These are phyloP conservation scores for Adansonia grandidieri DNA, from an alignment of 441 rosid species.

Conservation along the genomic window DNA sequence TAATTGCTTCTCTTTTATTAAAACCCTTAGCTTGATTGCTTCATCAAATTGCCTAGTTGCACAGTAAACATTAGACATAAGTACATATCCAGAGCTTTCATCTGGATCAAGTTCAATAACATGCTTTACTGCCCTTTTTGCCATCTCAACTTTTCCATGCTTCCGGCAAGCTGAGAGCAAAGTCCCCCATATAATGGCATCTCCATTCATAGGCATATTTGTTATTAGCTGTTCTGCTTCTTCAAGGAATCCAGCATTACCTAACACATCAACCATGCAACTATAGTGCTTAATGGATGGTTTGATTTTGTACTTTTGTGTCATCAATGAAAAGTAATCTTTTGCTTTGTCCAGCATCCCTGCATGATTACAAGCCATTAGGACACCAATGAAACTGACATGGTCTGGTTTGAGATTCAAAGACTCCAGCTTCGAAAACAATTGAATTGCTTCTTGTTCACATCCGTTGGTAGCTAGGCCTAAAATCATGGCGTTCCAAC, in stretches of 20 bases:
- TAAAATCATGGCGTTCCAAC: constrained; percentile 73
- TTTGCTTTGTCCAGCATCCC: constrained; percentile 49
- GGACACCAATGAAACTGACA: constrained; percentile 55
- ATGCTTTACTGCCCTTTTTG: constrained; percentile 46
- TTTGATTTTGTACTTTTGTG: constrained; percentile 44
- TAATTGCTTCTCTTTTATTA: constrained; percentile 51
- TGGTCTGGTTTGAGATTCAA: constrained; percentile 52
- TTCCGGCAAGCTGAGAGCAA: constrained; percentile 57
- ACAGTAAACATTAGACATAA: constrained; percentile 64
- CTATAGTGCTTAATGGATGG: constrained; percentile 72
- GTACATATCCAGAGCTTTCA: constrained; percentile 59
- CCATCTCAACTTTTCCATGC: constrained; percentile 51
- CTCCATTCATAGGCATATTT: constrained; percentile 47
- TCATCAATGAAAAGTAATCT: constrained; percentile 47
- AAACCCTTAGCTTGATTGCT: constrained; percentile 51
- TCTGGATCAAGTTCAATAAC: constrained; percentile 48
- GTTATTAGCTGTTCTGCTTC: constrained; percentile 57
- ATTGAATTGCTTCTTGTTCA: constrained; percentile 49
- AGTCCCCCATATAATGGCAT: constrained; percentile 56
- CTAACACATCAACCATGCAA: constrained; percentile 59
- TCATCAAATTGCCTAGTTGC: constrained; percentile 43
- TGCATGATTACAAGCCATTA: constrained; percentile 59
- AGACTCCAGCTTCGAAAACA: constrained; percentile 57
- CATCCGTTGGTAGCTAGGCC: constrained; percentile 59
- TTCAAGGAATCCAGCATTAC: constrained; percentile 52